Conservation (phyloP, 2,329 filamentous ascomycete genomes). For the Ophiostoma ulmi region DNA sequence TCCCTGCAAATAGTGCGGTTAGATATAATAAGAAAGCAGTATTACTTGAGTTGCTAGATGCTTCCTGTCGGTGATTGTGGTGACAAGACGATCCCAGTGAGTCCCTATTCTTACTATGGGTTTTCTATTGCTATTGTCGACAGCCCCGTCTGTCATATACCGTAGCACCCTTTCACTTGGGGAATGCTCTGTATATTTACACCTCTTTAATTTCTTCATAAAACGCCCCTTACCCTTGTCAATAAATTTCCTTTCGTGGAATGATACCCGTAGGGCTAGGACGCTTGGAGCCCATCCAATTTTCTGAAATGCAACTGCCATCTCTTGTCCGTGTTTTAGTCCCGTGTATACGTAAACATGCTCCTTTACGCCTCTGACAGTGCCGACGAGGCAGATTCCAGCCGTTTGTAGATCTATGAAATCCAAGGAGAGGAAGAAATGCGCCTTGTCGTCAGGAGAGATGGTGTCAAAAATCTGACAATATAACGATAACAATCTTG, state of each 20-base stretch:
- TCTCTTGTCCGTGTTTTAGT: not conserved
- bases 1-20: not conserved
- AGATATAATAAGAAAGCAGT: not conserved
- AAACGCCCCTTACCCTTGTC: not conserved
- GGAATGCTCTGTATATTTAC: not conserved
- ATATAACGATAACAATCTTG: not conserved
- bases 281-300: not conserved
- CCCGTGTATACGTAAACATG: not conserved
- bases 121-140: not conserved
- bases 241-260: not conserved
- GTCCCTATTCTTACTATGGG: not conserved
- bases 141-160: not conserved
- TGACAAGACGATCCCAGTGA: not conserved
- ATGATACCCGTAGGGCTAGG: constrained; percentile 10
- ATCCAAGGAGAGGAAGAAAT: not conserved
- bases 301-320: not conserved
- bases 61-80: not conserved
- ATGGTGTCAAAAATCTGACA: not conserved
- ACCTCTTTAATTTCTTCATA: not conserved
- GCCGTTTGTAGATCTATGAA: not conserved
- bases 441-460: constrained; percentile 5
- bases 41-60: not conserved
- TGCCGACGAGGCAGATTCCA: constrained; percentile 11
- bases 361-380: not conserved
- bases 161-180: not conserved